Evolutionary conservation across 305 asterid genomes (phyloP), one percentile per base, ranked within the genome.

Genomic region (Fraxinus nigra): DNA sequence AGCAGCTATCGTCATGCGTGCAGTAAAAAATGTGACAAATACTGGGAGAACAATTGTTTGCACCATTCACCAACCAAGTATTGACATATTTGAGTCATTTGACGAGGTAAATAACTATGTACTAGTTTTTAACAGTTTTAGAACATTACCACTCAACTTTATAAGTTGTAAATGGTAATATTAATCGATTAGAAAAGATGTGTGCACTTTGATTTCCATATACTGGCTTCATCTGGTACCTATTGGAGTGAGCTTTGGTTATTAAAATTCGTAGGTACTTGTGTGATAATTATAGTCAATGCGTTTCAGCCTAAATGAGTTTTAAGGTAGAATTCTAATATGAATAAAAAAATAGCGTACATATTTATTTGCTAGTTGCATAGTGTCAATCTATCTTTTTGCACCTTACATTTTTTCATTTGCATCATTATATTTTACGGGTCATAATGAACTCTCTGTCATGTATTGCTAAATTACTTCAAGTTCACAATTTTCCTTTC

Each of bases 1-100:
- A 85, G 98, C 98, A 24, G 95, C 98, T 30, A 91, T 93, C 69
- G 98, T 93, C 76, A 91, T 93, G 93, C 88, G 98, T 74, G 97
- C 97, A 10, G 94, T 92, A 59, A 92, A 92, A 84, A 93, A 93
- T 54, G 94, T 93, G 84, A 94, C 91, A 74, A 89, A 88, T 35
- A 92, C 98, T 59, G 97, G 97, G 70, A 90, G 98, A 85, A 93
- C 98, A 54, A 91, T 92, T 72, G 95, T 93, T 81, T 93, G 97
- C 88, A 92, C 97, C 43, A 93, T 93, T 85, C 98, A 93, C 75
- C 98, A 93, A 78, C 98, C 97, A 54, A 92, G 98, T 43, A 91
- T 92, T 9, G 93, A 91, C 85, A 91, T 93, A 78, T 93, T 93
- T 88, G 97, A 92, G 87, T 88, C 95, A 51, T 92, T 94, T 82